A percentile compares a stretch with the other conserved stretches of the same genome.
Evolutionary conservation across 257 asterid genomes (phyloP).

Genomic region (Plectranthus barbatus): DNA sequence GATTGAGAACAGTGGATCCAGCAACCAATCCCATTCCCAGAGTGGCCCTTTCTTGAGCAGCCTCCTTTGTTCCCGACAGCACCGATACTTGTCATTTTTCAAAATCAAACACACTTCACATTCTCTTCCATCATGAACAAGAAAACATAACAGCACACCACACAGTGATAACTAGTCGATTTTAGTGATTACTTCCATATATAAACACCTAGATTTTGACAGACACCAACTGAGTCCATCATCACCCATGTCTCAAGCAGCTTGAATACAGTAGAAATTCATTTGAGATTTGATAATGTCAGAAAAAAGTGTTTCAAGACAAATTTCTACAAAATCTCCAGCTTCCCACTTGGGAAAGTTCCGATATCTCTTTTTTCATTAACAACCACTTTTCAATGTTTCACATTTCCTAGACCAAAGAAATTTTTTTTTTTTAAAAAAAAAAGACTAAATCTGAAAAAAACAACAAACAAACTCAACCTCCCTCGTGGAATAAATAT

Average conservation of each 20-base stretch:
- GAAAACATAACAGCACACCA: neutral
- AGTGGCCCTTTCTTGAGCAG: constrained; percentile 46
- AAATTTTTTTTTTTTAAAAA: too few relatives aligned
- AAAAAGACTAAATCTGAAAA: neutral
- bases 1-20: constrained; percentile 52
- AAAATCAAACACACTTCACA: neutral
- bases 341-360: too few relatives aligned
- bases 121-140: neutral
- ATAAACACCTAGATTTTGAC: neutral
- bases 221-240: neutral
- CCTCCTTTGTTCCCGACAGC: constrained; percentile 35
- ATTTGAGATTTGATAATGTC: too few relatives aligned
- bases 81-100: constrained; percentile 39
- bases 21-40: constrained; percentile 62
- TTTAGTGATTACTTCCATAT: neutral
- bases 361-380: too few relatives aligned
- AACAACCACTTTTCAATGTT: neutral
- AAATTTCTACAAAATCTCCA: too few relatives aligned
- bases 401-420: neutral
- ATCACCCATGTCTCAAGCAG: neutral
- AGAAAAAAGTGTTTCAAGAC: too few relatives aligned
- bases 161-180: neutral
- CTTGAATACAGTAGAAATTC: too few relatives aligned
- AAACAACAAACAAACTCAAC: neutral
- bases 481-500: neutral